Conservation (phyloP, 2,329 filamentous ascomycete genomes). For the Clarireedia hainanense region DNA sequence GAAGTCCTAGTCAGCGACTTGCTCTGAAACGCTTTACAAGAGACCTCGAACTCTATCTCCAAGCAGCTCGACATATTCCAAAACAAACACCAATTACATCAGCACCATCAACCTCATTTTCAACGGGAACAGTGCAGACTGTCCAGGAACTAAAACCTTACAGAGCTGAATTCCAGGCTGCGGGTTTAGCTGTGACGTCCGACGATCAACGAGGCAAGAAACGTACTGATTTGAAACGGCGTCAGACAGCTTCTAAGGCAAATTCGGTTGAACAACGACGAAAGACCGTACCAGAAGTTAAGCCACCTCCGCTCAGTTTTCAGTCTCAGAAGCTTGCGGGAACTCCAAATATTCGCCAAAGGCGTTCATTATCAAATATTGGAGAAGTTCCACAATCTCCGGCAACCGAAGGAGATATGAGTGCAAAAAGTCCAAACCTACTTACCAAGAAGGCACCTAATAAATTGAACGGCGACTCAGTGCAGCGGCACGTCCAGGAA, state of each 20-base stretch:
- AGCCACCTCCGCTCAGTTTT: not conserved
- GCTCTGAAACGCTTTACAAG: constrained; percentile 35
- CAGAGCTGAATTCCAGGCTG: constrained; percentile 43
- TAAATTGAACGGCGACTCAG: not conserved
- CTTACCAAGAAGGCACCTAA: not conserved
- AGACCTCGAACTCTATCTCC: constrained; percentile 36
- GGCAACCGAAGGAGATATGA: constrained; percentile 15
- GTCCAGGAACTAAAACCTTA: constrained; percentile 47
- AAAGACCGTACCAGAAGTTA: constrained; percentile 5
- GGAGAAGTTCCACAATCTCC: constrained; percentile 10
- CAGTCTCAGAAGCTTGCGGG: not conserved
- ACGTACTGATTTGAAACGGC: not conserved
- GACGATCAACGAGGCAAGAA: constrained; percentile 31
- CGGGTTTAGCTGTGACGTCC: constrained; percentile 50
- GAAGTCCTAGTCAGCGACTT: constrained; percentile 37
- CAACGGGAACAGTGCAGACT: constrained; percentile 44
- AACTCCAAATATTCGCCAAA: not conserved
- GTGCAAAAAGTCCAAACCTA: constrained; percentile 5
- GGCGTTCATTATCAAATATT: not conserved
- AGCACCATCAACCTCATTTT: constrained; percentile 29
- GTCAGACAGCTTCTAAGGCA: not conserved
- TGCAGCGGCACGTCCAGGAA: not conserved
- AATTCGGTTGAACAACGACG: not conserved
- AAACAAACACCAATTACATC: constrained; percentile 29
- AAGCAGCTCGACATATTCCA: constrained; percentile 32